phyloP scores from a whole-genome alignment of 176 grass and related monocot genomes.

The Ensete ventricosum region DNA sequence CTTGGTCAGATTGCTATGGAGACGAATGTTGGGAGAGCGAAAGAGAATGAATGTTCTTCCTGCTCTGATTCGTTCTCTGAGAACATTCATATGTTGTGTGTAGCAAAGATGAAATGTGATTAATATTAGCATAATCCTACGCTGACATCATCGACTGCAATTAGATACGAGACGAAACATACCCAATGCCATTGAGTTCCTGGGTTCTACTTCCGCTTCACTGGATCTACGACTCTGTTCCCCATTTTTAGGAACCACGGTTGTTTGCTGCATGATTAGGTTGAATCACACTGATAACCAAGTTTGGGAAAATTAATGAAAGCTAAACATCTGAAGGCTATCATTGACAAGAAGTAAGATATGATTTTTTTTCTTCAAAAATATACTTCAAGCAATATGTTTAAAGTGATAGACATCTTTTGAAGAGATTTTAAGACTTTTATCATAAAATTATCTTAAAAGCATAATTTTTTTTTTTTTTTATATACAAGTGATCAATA shows the following conservation, averaged over 20 bases:
- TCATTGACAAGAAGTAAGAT: neutral
- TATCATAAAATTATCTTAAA: too few species aligned
- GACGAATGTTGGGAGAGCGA: conserved; percentile 90
- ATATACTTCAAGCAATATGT: too few species aligned
- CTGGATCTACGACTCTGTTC: conserved; percentile 30
- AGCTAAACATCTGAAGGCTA: neutral
- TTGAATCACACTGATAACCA: neutral
- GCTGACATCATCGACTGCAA: too few species aligned
- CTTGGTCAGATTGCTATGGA: conserved; percentile 82
- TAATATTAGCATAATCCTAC: neutral
- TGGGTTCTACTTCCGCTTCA: conserved; percentile 41
- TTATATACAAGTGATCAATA: too few species aligned
- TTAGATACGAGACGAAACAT: neutral
- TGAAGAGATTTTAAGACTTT: too few species aligned
- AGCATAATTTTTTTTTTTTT: too few species aligned
- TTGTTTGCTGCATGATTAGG: conserved; percentile 24
- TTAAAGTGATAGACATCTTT: too few species aligned
- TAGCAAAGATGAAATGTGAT: neutral
- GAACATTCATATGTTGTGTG: conserved; percentile 51
- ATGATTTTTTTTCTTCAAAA: too few species aligned
- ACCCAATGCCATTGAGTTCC: conserved; percentile 24
- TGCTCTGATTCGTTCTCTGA: conserved; percentile 57
- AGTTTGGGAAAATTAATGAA: neutral
- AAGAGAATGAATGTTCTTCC: conserved; percentile 87
- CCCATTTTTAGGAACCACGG: conserved; percentile 24